Percentiles rank a stretch among this genome's conserved stretches.
Evolutionary conservation across 495 filamentous ascomycete species (phyloP).

Genomic region (Trichocladium antarcticum): DNA sequence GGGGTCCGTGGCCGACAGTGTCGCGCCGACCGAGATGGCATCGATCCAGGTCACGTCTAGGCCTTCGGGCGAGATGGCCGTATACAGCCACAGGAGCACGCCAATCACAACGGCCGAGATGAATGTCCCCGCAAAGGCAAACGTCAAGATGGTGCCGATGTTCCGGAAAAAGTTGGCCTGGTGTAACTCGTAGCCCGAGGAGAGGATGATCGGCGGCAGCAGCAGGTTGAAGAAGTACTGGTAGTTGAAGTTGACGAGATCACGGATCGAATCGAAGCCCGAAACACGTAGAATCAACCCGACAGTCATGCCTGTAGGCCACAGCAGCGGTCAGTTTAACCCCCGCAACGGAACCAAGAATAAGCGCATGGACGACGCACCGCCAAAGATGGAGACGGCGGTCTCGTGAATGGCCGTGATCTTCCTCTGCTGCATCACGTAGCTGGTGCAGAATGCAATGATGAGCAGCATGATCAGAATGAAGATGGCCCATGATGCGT

Average conservation of each 20-base stretch:
- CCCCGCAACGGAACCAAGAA: background rate
- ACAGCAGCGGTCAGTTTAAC: slow-evolving; percentile 4
- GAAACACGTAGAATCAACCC: slow-evolving; percentile 78
- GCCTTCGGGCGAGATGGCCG: slow-evolving; percentile 71
- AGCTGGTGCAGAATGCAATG: slow-evolving; percentile 90
- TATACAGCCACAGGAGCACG: slow-evolving; percentile 77
- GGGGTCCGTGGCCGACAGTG: slow-evolving; percentile 90
- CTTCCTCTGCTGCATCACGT: slow-evolving; percentile 85
- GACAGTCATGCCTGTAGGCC: slow-evolving; percentile 73
- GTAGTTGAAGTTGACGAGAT: slow-evolving; percentile 89
- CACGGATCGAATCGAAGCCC: slow-evolving; percentile 67
- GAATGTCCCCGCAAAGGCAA: slow-evolving; percentile 94
- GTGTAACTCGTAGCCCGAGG: slow-evolving; percentile 93
- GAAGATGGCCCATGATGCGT: slow-evolving; percentile 91
- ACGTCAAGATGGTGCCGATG: slow-evolving; percentile 95
- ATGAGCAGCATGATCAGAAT: slow-evolving; percentile 91
- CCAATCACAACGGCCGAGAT: slow-evolving; percentile 92
- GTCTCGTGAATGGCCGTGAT: slow-evolving; percentile 97
- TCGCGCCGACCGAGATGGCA: slow-evolving; percentile 90
- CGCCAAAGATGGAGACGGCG: slow-evolving; percentile 94
- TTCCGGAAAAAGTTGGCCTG: slow-evolving; percentile 98
- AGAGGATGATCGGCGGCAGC: slow-evolving; percentile 92
- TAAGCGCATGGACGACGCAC: slow-evolving; percentile 37
- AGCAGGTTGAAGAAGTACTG: slow-evolving; percentile 99
- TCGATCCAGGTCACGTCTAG: slow-evolving; percentile 83